Conservation (phyloP, 139 green algal species). For the Nannochloris sp. region DNA sequence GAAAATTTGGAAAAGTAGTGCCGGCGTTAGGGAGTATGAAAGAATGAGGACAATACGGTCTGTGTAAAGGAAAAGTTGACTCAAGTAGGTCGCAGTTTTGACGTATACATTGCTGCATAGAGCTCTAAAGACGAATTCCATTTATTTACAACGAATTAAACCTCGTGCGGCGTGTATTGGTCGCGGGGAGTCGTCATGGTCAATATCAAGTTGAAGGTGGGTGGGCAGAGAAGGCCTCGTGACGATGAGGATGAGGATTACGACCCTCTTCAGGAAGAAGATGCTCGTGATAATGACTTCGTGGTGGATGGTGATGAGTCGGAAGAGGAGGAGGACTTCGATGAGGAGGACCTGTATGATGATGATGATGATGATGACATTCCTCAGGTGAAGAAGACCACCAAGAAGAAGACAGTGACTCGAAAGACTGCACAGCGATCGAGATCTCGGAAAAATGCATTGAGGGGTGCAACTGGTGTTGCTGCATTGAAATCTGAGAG, state of each 20-base stretch:
- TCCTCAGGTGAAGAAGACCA: not conserved
- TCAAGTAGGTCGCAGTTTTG: too few relatives aligned
- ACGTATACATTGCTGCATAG: too few relatives aligned
- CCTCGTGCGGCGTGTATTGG: too few relatives aligned
- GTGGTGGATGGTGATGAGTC: constrained; percentile 1
- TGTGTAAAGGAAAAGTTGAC: too few relatives aligned
- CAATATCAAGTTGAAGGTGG: not conserved
- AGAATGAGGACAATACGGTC: too few relatives aligned
- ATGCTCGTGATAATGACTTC: not conserved
- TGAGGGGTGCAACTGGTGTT: not conserved
- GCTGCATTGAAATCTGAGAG: not conserved
- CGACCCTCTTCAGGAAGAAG: not conserved
- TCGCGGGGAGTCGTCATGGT: too few relatives aligned
- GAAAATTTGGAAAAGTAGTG: too few relatives aligned
- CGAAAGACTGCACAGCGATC: not conserved
- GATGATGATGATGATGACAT: not conserved
- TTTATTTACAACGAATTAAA: too few relatives aligned
- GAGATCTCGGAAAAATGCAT: not conserved
- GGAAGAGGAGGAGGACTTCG: constrained; percentile 28
- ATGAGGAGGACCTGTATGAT: not conserved
- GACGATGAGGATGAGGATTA: not conserved
- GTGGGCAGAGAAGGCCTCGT: not conserved
- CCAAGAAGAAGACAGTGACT: not conserved
- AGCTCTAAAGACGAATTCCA: too few relatives aligned
- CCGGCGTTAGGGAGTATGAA: too few relatives aligned